Percentiles rank a stretch among this genome's conserved stretches.
phyloP scores from a whole-genome alignment of 2,329 filamentous ascomycete genomes.

The Claviceps pusilla region DNA sequence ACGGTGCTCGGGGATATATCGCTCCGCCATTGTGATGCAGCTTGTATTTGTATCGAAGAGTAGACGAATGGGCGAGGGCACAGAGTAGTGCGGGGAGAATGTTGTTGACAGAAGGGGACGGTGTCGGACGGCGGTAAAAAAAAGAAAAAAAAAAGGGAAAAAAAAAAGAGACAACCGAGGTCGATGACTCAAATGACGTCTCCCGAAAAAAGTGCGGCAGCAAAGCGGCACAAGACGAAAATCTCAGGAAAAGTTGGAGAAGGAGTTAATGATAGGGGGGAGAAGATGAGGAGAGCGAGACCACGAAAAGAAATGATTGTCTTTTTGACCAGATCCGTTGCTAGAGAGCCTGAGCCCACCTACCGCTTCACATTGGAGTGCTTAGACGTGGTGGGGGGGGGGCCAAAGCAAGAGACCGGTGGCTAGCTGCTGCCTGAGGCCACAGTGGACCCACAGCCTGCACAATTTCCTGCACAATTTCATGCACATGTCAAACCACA shows the following conservation, averaged over 20 bases:
- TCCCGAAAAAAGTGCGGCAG: slow-evolving; percentile 1
- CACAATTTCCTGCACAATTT: neutral
- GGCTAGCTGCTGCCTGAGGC: slow-evolving; percentile 7
- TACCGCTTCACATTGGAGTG: slow-evolving; percentile 2
- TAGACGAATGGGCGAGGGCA: slow-evolving; percentile 3
- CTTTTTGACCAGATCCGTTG: slow-evolving; percentile 7
- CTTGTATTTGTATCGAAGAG: neutral
- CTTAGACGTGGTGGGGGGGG: neutral
- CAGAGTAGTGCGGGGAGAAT: slow-evolving; percentile 4
- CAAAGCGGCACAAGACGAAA: slow-evolving; percentile 2
- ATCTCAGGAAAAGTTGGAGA: slow-evolving; percentile 1
- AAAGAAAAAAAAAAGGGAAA: neutral
- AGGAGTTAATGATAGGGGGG: slow-evolving; percentile 1
- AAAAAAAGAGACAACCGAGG: neutral
- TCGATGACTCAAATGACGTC: neutral
- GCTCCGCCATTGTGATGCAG: slow-evolving; percentile 67
- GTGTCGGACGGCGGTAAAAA: neutral
- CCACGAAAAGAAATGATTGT: slow-evolving; percentile 7
- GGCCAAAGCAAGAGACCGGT: neutral
- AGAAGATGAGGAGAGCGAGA: slow-evolving; percentile 3
- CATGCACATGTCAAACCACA: neutral
- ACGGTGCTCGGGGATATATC: slow-evolving; percentile 98
- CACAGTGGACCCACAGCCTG: neutral
- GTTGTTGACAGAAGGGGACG: slow-evolving; percentile 4
- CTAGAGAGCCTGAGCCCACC: slow-evolving; percentile 10